Conservation (phyloP, 1,284 basidiomycete genomes). For the Limonomyces culmigenus region DNA sequence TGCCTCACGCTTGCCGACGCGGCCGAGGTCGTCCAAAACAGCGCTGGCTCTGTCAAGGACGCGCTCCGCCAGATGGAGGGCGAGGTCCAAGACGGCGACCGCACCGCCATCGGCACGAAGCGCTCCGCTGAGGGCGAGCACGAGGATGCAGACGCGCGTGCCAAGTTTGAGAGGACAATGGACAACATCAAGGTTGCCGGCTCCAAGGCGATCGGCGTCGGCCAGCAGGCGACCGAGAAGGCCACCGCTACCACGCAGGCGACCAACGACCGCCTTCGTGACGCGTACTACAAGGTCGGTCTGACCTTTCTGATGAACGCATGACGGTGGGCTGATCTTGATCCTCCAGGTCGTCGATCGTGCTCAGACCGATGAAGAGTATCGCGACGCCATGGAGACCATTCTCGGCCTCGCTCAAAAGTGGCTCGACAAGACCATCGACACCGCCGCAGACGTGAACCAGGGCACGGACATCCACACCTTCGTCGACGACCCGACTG, state of each 20-base stretch:
- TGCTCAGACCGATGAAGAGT: slow-evolving; percentile 38
- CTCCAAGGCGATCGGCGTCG: slow-evolving; percentile 32
- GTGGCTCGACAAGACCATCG: slow-evolving; percentile 34
- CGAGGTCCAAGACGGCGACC: slow-evolving; percentile 38
- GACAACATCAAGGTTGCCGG: slow-evolving; percentile 41
- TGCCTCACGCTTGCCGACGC: slow-evolving; percentile 46
- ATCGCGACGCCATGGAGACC: slow-evolving; percentile 33
- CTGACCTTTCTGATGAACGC: neutral
- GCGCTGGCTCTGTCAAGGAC: slow-evolving; percentile 31
- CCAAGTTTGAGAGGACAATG: slow-evolving; percentile 45
- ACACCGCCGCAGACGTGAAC: slow-evolving; percentile 26
- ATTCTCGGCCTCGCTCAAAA: slow-evolving; percentile 37
- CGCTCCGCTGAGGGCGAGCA: slow-evolving; percentile 23
- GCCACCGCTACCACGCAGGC: slow-evolving; percentile 25
- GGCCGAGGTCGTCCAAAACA: slow-evolving; percentile 33
- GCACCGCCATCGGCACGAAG: slow-evolving; percentile 30
- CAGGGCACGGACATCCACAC: slow-evolving; percentile 25
- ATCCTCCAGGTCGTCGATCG: slow-evolving; percentile 37
- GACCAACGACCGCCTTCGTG: slow-evolving; percentile 22
- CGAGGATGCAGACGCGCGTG: slow-evolving; percentile 21
- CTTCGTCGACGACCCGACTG: slow-evolving; percentile 38
- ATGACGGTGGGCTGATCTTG: neutral
- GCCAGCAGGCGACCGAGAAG: slow-evolving; percentile 23
- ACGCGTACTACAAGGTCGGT: slow-evolving; percentile 33
- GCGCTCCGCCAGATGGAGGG: slow-evolving; percentile 32